Conservation (phyloP, 2,329 filamentous ascomycete genomes). For the Verruconis gallopava region DNA sequence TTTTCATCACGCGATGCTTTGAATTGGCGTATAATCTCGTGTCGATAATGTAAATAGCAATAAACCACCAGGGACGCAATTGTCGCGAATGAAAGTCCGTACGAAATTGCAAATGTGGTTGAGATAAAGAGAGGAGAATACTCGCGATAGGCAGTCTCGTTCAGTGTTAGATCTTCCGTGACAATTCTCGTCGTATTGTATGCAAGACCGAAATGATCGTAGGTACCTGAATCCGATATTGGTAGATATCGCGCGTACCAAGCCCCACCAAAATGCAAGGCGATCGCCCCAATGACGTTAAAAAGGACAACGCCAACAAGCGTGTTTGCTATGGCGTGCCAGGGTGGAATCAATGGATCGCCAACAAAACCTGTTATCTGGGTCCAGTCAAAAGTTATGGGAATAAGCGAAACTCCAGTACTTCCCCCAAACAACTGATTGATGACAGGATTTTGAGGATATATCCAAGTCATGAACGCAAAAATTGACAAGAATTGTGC, state of each 20-base stretch:
- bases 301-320: slow-evolving; percentile 9
- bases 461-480: slow-evolving; percentile 19
- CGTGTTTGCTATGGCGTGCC: slow-evolving; percentile 9
- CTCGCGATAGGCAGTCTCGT: slow-evolving; percentile 48
- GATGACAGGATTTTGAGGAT: slow-evolving; percentile 17
- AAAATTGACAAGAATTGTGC: slow-evolving; percentile 15
- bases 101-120: slow-evolving; percentile 57
- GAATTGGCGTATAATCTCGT: slow-evolving; percentile 52
- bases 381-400: slow-evolving; percentile 19
- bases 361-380: slow-evolving; percentile 20
- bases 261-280: slow-evolving; percentile 51
- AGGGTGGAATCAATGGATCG: slow-evolving; percentile 10
- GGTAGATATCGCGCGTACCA: slow-evolving; percentile 55
- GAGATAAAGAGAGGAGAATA: slow-evolving; percentile 52
- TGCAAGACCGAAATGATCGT: slow-evolving; percentile 52
- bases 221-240: slow-evolving; percentile 56
- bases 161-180: slow-evolving; percentile 46
- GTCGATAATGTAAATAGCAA: slow-evolving; percentile 50
- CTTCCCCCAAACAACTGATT: slow-evolving; percentile 19
- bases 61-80: slow-evolving; percentile 58
- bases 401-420: slow-evolving; percentile 16
- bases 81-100: slow-evolving; percentile 60
- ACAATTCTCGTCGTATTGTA: slow-evolving; percentile 57
- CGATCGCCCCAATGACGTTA: slow-evolving; percentile 40
- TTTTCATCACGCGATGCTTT: slow-evolving; percentile 43